Evolutionary conservation across 2,329 filamentous ascomycete genomes (phyloP), one percentile per base, ranked within the genome.

Genomic region (Ophiocordyceps australis): DNA sequence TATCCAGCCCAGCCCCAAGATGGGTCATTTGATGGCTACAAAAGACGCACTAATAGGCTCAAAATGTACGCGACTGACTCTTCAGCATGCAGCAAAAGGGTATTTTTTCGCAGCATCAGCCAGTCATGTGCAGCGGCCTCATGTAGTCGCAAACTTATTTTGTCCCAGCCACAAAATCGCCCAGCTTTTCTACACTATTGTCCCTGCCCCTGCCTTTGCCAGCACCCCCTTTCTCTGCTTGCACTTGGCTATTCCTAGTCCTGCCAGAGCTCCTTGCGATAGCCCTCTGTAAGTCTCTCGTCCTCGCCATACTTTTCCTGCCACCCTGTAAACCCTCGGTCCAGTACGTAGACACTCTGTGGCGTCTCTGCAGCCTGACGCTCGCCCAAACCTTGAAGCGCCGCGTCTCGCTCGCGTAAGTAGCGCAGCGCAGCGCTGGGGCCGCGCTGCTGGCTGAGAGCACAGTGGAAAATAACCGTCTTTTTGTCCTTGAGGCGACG

Each of bases 401-500:
- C 31, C 10, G 62, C 55, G 37, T 76, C 70, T 24, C 71, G 60
- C 53, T 83, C 77, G 19, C 77, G 58, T 32, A 85, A 38, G 48
- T 94, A 95, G 40, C 65, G 62, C 38, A 93, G 53, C 4, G 89
- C 89, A 4, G 86, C 83, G 26, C 66, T 66, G 0, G 89, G 89
- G 0, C 89, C 89, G 1, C 89, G 65, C 54, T 93, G 78, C 56
- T 95, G 89, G 37, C 77, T 86, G 28, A 95, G 58, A 12, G 80
- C 78, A 52, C 89, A 98, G 55, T 98, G 89, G 49, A 98, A 98
- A 2, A 98, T 69, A 10, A 98, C 82, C 9, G 65, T 75, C 29
- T 89, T 69, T 49, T 82, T 83, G 43, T 75, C 71, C 35, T 70
- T 58, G 24, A 94, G 65, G 22, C 65, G 72, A 29, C 81, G 71